Base-by-base conservation (phyloP, 1,284 basidiomycete species). In the Ceratobasidium sp. region DNA sequence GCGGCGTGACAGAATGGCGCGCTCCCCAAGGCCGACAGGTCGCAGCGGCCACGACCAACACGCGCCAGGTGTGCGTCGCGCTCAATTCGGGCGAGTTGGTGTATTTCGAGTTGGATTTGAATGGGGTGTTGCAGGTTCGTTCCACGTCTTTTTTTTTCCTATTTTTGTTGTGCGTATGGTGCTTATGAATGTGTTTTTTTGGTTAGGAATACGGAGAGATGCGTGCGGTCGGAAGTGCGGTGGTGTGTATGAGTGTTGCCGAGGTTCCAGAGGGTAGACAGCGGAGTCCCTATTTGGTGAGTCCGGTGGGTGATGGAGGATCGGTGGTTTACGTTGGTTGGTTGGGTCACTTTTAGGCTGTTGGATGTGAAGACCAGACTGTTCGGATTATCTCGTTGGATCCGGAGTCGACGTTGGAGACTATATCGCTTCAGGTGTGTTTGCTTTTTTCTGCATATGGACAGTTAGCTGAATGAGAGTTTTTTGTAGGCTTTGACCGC, bases 341-440 rank as follows among this genome's bases (percentile, higher is more conserved):
- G 33, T 33, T 33, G 1, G 33, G 33, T 33, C n/a, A n/a, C n/a
- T n/a, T n/a, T 33, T 83, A 97, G 94, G 97, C 98, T 55, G 97
- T 99, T 51, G 98, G 98, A 39, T 99, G 98, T 83, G 97, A 98
- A 84, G 97, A 99, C 83, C 96, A 98, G 83, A 99, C 98, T 7
- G 97, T 99, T 78, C 95, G 97, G 69, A 96, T 99, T 83, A 94
- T 99, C 80, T 99, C 97, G 3, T 89, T 99, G 78, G 98, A 99
- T 84, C 97, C 97, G 0, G 97, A 98, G 81, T 97, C 90, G 83
- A 99, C 97, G 0, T 89, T 99, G 55, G 95, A 97, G 82, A 97
- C 96, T 0, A 96, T 99, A 82, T 96, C 94, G 87, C 88, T 99
- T 80, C 97, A 98, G 83, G 85, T 85, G 44, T 73, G 83, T 75